Conservation (phyloP, 2,329 filamentous ascomycete species). For the Dothistroma pini region DNA sequence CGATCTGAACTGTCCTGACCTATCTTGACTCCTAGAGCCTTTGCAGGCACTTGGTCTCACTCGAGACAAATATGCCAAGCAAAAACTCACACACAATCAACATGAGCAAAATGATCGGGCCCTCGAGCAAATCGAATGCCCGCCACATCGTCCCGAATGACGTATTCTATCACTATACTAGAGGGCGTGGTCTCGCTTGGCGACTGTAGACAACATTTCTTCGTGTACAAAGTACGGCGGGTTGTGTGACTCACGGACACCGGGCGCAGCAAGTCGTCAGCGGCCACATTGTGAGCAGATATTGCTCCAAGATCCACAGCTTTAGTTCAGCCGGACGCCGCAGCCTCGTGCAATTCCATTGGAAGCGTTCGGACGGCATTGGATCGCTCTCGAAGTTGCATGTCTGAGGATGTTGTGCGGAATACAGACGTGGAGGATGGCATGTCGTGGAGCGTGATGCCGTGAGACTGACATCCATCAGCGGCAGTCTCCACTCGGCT, state of each 20-base stretch:
- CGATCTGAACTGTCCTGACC: background rate
- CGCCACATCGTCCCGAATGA: background rate
- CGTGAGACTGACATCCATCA: background rate
- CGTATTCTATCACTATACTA: background rate
- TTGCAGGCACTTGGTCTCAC: no score
- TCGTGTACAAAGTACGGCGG: background rate
- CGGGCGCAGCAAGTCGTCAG: background rate
- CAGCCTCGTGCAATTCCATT: background rate
- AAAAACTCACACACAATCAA: no score
- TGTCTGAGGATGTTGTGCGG: conserved; percentile 50
- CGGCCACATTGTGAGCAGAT: background rate
- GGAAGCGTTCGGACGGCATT: background rate
- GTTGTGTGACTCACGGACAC: background rate
- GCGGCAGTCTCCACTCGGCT: background rate
- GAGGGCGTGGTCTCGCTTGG: background rate
- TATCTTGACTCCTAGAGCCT: no score
- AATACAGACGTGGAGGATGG: conserved; percentile 64
- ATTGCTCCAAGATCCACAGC: background rate
- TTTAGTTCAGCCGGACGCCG: background rate
- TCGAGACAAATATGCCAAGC: no score
- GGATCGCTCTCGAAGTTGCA: conserved; percentile 27
- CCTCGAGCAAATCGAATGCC: background rate
- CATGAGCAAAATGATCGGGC: background rate
- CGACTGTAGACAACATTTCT: background rate
- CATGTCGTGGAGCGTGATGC: conserved; percentile 46